These are phyloP conservation scores for Parastagonospora avenae DNA, from an alignment of 2,329 filamentous ascomycete genomes.

Conservation along the genomic window DNA sequence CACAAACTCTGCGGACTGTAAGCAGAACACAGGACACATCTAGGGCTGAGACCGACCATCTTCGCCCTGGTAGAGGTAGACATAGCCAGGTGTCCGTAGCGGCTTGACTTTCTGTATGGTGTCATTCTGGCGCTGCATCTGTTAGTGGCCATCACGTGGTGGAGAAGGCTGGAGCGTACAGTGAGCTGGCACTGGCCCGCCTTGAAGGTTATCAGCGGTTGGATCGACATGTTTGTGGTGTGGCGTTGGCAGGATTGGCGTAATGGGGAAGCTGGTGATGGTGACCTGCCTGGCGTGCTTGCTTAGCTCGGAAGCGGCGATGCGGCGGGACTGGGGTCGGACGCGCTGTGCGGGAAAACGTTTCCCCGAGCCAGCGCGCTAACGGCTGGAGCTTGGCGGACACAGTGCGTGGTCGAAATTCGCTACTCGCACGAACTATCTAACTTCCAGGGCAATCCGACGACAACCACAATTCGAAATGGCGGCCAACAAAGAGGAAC, in stretches of 20 bases:
- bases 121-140: slow-evolving; percentile 25
- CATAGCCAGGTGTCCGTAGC: slow-evolving; percentile 75
- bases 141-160: slow-evolving; percentile 17
- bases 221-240: slow-evolving; percentile 70
- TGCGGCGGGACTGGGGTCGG: slow-evolving; percentile 11
- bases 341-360: slow-evolving; percentile 3
- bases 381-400: slow-evolving; percentile 2
- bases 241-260: slow-evolving; percentile 12
- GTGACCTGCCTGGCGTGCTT: slow-evolving; percentile 19
- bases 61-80: slow-evolving; percentile 84
- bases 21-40: slow-evolving; percentile 6
- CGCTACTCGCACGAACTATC: slow-evolving; percentile 11
- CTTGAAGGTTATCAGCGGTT: slow-evolving; percentile 93
- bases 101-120: slow-evolving; percentile 68
- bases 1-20: slow-evolving; percentile 68
- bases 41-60: slow-evolving; percentile 65
- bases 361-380: neutral
- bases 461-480: slow-evolving; percentile 65
- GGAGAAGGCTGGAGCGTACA: slow-evolving; percentile 58
- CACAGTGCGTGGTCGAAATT: slow-evolving; percentile 14
- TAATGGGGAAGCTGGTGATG: slow-evolving; percentile 24
- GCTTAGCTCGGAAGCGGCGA: slow-evolving; percentile 7
- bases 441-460: slow-evolving; percentile 27
- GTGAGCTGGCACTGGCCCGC: slow-evolving; percentile 86
- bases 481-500: slow-evolving; percentile 58